These are phyloP conservation scores for Pseudofabraea citricarpa DNA, from an alignment of 2,329 filamentous ascomycete species.

Conservation along the genomic window DNA sequence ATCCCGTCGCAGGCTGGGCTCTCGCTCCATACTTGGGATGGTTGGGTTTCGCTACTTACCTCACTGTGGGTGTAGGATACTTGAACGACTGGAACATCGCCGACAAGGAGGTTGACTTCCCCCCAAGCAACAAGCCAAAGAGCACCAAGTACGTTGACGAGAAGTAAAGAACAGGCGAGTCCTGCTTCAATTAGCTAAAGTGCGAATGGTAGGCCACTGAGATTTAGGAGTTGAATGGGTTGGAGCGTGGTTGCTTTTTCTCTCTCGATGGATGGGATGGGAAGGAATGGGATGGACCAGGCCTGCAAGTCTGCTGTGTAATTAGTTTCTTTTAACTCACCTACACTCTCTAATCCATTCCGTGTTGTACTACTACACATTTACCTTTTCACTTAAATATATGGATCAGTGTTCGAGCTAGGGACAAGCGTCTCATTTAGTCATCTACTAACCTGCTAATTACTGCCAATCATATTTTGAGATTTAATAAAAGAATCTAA, in stretches of 20 bases:
- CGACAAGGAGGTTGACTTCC: constrained; percentile 23
- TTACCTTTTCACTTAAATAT: too few species aligned
- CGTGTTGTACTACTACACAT: too few species aligned
- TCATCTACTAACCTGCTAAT: too few species aligned
- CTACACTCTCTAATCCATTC: too few species aligned
- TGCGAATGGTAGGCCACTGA: not conserved
- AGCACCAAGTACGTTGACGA: constrained; percentile 27
- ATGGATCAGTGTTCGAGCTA: too few species aligned
- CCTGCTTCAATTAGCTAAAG: not conserved
- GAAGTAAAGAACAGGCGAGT: constrained; percentile 11
- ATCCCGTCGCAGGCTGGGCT: constrained; percentile 66
- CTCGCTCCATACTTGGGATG: constrained; percentile 81
- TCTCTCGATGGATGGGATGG: not conserved
- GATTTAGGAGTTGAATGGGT: constrained; percentile 1
- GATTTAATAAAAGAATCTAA: too few species aligned
- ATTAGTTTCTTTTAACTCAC: too few species aligned
- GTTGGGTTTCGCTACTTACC: constrained; percentile 83
- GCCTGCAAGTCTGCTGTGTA: too few species aligned
- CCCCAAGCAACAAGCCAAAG: constrained; percentile 16
- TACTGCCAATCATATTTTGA: too few species aligned
- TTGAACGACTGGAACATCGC: constrained; percentile 64
- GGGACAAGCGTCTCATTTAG: too few species aligned
- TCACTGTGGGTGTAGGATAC: constrained; percentile 65
- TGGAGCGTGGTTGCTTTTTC: not conserved
- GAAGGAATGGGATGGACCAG: too few species aligned